Conservation (phyloP, 495 filamentous ascomycete species). For the Xylaria acuta region DNA sequence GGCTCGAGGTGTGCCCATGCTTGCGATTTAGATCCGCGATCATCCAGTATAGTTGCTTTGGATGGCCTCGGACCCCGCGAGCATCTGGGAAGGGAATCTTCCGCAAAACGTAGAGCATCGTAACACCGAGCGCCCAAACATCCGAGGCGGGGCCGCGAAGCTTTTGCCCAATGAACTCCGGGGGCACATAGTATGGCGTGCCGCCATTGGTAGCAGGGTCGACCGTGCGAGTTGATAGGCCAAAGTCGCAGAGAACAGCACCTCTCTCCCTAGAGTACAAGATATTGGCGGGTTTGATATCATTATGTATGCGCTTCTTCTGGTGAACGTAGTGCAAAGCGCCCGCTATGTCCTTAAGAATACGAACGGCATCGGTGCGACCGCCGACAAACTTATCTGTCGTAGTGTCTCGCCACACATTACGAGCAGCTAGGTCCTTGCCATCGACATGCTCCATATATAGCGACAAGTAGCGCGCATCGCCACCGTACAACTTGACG, state of each 20-base stretch:
- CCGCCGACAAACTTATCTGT: slow-evolving; percentile 51
- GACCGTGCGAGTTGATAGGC: slow-evolving; percentile 48
- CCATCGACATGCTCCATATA: slow-evolving; percentile 61
- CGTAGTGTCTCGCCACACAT: slow-evolving; percentile 46
- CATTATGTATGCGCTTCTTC: slow-evolving; percentile 54
- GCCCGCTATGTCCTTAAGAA: slow-evolving; percentile 52
- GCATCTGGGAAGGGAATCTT: slow-evolving; percentile 55
- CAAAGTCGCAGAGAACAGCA: slow-evolving; percentile 58
- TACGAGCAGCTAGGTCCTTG: slow-evolving; percentile 48
- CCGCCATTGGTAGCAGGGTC: slow-evolving; percentile 51
- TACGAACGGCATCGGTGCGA: slow-evolving; percentile 49
- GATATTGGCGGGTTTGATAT: slow-evolving; percentile 60
- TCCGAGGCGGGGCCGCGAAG: slow-evolving; percentile 54
- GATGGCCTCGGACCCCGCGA: slow-evolving; percentile 48
- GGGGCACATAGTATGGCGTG: slow-evolving; percentile 58
- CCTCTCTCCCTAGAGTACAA: slow-evolving; percentile 58
- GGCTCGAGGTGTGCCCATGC: slow-evolving; percentile 28
- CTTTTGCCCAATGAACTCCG: slow-evolving; percentile 56
- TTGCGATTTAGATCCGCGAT: slow-evolving; percentile 50
- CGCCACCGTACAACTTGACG: slow-evolving; percentile 54
- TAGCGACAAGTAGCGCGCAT: slow-evolving; percentile 55
- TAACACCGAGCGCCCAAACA: slow-evolving; percentile 58
- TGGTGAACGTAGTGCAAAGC: slow-evolving; percentile 56
- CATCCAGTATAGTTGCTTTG: slow-evolving; percentile 53
- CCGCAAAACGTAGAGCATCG: slow-evolving; percentile 56